A percentile compares a stretch with the other conserved stretches of the same genome.
Evolutionary conservation across 2,329 filamentous ascomycete genomes (phyloP).

Genomic region (Aaosphaeria arxii): DNA sequence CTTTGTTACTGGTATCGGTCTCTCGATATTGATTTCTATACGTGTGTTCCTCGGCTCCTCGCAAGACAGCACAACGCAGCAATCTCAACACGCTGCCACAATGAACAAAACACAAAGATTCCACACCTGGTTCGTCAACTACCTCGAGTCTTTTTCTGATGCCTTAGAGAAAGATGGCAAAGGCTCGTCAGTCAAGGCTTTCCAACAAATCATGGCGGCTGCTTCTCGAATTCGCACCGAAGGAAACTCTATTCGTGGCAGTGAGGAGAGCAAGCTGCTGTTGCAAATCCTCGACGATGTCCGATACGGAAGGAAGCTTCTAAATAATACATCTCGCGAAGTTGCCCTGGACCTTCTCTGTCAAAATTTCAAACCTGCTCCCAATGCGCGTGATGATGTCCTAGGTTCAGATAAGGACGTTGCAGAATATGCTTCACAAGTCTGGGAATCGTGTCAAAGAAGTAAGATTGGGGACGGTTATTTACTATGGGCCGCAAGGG

Average conservation of each 20-base stretch:
- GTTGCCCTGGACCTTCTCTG: conserved; percentile 73
- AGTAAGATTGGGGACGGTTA: conserved; percentile 65
- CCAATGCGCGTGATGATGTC: conserved; percentile 61
- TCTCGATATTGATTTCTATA: conserved; percentile 77
- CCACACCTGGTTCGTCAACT: conserved; percentile 72
- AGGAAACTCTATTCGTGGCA: conserved; percentile 67
- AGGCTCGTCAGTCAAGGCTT: conserved; percentile 48
- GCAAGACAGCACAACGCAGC: conserved; percentile 78
- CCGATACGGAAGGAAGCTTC: conserved; percentile 57
- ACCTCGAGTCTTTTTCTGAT: conserved; percentile 55
- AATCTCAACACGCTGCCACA: conserved; percentile 75
- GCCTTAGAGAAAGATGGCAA: conserved; percentile 15
- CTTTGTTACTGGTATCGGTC: conserved; percentile 76
- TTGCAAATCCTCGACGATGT: conserved; percentile 77
- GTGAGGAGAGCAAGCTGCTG: conserved; percentile 75
- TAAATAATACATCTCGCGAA: conserved; percentile 68
- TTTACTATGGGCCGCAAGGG: conserved; percentile 78
- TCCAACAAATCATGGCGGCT: conserved; percentile 65
- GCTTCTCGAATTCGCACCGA: conserved; percentile 65
- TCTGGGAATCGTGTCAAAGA: conserved; percentile 76
- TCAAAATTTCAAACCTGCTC: conserved; percentile 65
- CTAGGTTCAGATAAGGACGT: conserved; percentile 66
- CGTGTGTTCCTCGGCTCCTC: conserved; percentile 71
- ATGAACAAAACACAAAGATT: conserved; percentile 74
- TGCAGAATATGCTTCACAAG: conserved; percentile 57